Evolutionary conservation across 345 rosid genomes (phyloP).

Genomic region (Diplotaxis tenuifolia): DNA sequence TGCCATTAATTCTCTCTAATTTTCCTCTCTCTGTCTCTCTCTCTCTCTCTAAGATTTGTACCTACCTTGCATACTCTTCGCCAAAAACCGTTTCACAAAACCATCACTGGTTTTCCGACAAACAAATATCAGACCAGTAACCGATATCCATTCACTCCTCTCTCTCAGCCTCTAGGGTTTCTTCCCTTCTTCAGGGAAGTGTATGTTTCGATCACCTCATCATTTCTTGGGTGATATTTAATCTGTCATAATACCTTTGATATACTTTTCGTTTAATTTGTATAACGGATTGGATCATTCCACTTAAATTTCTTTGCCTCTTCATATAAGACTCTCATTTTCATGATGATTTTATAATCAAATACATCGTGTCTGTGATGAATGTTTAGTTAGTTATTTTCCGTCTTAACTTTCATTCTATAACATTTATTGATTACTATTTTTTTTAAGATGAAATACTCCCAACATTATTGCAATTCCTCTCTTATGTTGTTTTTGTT

Average conservation of each 20-base stretch:
- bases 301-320: neutral
- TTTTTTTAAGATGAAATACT: neutral
- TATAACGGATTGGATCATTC: neutral
- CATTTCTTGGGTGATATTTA: neutral
- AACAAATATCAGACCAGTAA: conserved; percentile 13
- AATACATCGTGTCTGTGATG: conserved; percentile 2
- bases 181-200: neutral
- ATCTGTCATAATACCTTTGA: neutral
- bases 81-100: conserved; percentile 12
- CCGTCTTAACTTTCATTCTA: neutral
- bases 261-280: neutral
- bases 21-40: neutral
- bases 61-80: conserved; percentile 36
- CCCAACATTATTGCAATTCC: neutral
- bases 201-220: conserved; percentile 18
- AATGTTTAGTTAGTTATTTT: conserved; percentile 1
- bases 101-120: conserved; percentile 20
- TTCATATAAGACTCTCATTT: conserved; percentile 25
- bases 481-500: neutral
- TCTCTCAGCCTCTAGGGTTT: conserved; percentile 13
- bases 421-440: conserved; percentile 9
- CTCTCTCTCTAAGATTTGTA: conserved; percentile 22
- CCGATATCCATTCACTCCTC: neutral
- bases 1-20: neutral
- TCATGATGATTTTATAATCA: conserved; percentile 8